Evolutionary conservation across 352 stramenopile genomes (phyloP), one percentile per base, ranked within the genome.

Genomic region (Globisporangium cylindrosporum): DNA sequence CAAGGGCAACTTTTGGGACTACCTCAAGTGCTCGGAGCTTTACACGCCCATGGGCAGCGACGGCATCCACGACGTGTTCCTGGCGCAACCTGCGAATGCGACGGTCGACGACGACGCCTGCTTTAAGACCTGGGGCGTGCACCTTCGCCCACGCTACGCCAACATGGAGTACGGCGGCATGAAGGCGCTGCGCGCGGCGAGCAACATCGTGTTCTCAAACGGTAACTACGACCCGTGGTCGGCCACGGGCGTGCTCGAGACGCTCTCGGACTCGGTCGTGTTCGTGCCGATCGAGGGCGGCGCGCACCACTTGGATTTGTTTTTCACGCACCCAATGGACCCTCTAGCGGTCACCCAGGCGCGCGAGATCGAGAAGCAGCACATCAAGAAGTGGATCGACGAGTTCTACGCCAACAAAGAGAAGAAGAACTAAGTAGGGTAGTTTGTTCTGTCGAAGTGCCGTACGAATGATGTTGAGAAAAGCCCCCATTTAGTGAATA

Each of bases 171-270:
- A 88, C 63, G 89, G 89, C 29, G 86, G 81, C 57, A 81, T 74
- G 48, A 89, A 86, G 62, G 80, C 80, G 9, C 75, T 96, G 20
- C 61, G 70, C 1, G 69, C 73, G 1, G 83, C 83, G 15, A 97
- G 85, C 70, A 98, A 98, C 79, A 97, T 99, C 55, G 86, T 99
- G 46, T 93, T 98, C 63, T 97, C 90, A 62, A 98, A 98, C 73
- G 96, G 96, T 61, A 86, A 97, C 65, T 89, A 94, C 53, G 96
- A 99, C 72, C 96, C 96, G 54, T 98, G 92, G 93, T 93, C 79
- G 38, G 86, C 83, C 25, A 96, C 84, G 2, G 95, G 94, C 51
- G 90, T 98, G 29, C 85, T 90, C 22, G 71, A 86, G 53, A 77
- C 76, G 38, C 66, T 81, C 15, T 88, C 82, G 25, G 78, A 92